phyloP scores from a whole-genome alignment of 2,329 filamentous ascomycete genomes.

The Fusarium paranaense region DNA sequence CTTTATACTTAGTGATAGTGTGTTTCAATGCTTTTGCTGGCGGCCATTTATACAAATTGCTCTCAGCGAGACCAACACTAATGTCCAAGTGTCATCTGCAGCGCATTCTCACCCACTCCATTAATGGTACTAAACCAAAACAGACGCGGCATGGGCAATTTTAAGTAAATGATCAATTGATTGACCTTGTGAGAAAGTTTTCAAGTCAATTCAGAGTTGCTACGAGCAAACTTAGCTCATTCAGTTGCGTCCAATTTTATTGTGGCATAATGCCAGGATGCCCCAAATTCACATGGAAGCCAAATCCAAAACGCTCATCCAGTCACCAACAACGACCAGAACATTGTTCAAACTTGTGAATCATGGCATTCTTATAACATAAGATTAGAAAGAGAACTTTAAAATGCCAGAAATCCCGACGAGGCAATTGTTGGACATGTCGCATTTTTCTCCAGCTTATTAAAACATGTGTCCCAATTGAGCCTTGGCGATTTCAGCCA shows the following conservation, averaged over 20 bases:
- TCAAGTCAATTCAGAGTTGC: neutral
- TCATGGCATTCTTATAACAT: neutral
- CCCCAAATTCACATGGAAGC: neutral
- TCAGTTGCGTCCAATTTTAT: neutral
- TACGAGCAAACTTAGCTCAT: neutral
- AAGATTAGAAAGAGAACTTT: neutral
- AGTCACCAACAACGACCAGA: neutral
- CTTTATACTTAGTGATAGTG: neutral
- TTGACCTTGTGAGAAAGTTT: neutral
- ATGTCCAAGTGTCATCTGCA: neutral
- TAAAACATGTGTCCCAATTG: neutral
- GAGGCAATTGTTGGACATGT: neutral
- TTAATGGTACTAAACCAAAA: neutral
- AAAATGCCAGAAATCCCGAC: neutral
- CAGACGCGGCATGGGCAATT: neutral
- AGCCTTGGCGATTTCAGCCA: neutral
- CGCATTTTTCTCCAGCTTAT: neutral
- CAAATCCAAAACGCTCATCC: neutral
- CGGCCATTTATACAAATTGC: neutral
- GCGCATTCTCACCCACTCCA: neutral
- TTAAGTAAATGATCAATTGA: neutral
- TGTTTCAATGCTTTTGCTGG: neutral
- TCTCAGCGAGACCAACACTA: neutral
- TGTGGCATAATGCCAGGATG: neutral
- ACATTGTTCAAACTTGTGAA: neutral